A percentile compares a stretch with the other conserved stretches of the same genome.
These are phyloP conservation scores for Wickerhamomyces canadensis DNA, from an alignment of 805 yeast species.

Conservation along the genomic window DNA sequence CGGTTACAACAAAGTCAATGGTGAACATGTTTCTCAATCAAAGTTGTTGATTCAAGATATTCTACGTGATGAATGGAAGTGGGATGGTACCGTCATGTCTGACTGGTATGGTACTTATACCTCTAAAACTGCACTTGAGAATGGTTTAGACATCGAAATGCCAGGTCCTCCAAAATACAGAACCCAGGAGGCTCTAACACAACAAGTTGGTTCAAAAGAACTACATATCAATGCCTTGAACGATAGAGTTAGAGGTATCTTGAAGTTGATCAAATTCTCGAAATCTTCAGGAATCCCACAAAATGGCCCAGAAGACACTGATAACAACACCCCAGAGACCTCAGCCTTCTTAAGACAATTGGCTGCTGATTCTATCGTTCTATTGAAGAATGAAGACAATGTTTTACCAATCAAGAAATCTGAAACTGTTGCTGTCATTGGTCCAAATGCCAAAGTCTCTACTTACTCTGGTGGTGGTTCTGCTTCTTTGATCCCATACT, in stretches of 20 bases:
- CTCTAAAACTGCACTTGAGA: slow-evolving; percentile 38
- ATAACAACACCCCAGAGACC: slow-evolving; percentile 44
- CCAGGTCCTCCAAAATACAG: slow-evolving; percentile 56
- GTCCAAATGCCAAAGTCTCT: slow-evolving; percentile 49
- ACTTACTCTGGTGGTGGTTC: slow-evolving; percentile 60
- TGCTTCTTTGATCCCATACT: slow-evolving; percentile 45
- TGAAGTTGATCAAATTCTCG: slow-evolving; percentile 43
- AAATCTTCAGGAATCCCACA: slow-evolving; percentile 31
- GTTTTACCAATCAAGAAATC: slow-evolving; percentile 42
- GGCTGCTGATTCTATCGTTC: slow-evolving; percentile 47
- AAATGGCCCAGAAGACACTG: slow-evolving; percentile 18
- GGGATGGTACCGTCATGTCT: slow-evolving; percentile 51
- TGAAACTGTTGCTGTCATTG: slow-evolving; percentile 47
- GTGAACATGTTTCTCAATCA: slow-evolving; percentile 48
- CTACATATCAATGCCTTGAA: slow-evolving; percentile 36
- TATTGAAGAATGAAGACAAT: slow-evolving; percentile 47
- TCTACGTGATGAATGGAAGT: slow-evolving; percentile 52
- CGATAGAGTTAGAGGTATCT: slow-evolving; percentile 43
- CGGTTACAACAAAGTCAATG: slow-evolving; percentile 58
- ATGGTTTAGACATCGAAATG: slow-evolving; percentile 62
- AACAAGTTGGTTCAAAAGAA: slow-evolving; percentile 38
- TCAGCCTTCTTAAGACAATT: slow-evolving; percentile 35
- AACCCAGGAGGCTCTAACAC: slow-evolving; percentile 30
- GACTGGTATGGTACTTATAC: slow-evolving; percentile 63
- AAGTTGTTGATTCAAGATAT: slow-evolving; percentile 37